phyloP scores from a whole-genome alignment of 345 rosid species.

The Chamaenerion angustifolium region DNA sequence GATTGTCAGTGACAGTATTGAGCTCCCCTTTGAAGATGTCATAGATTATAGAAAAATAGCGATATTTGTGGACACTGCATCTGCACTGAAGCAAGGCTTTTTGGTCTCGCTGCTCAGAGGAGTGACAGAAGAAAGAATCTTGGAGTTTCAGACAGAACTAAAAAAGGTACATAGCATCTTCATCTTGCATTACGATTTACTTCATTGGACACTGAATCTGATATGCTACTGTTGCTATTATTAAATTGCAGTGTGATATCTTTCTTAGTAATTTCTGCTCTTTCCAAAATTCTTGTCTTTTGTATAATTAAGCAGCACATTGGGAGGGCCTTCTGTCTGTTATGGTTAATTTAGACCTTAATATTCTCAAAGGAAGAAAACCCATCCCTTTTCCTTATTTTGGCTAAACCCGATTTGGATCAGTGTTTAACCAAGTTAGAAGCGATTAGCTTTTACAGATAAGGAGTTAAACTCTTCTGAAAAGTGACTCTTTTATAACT shows the following conservation, averaged over 20 bases:
- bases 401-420: too few relatives aligned
- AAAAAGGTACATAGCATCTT: constrained; percentile 25
- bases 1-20: constrained; percentile 73
- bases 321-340: too few relatives aligned
- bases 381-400: too few relatives aligned
- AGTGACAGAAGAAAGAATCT: constrained; percentile 34
- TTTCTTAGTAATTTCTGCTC: background rate
- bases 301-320: background rate
- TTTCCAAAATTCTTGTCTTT: background rate
- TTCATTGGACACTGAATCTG: background rate
- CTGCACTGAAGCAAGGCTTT: constrained; percentile 57
- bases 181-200: background rate
- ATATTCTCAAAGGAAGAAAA: too few relatives aligned
- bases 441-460: too few relatives aligned
- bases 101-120: constrained; percentile 49
- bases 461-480: too few relatives aligned
- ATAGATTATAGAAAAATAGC: constrained; percentile 82
- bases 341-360: too few relatives aligned
- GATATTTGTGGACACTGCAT: constrained; percentile 52
- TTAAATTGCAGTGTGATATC: background rate
- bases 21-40: constrained; percentile 88
- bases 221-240: background rate
- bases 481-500: background rate
- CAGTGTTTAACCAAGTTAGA: too few relatives aligned
- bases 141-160: constrained; percentile 70